Percentiles rank a stretch among this genome's conserved stretches.
These are phyloP conservation scores for Fusarium sp. DNA, from an alignment of 2,329 filamentous ascomycete genomes.

Conservation along the genomic window DNA sequence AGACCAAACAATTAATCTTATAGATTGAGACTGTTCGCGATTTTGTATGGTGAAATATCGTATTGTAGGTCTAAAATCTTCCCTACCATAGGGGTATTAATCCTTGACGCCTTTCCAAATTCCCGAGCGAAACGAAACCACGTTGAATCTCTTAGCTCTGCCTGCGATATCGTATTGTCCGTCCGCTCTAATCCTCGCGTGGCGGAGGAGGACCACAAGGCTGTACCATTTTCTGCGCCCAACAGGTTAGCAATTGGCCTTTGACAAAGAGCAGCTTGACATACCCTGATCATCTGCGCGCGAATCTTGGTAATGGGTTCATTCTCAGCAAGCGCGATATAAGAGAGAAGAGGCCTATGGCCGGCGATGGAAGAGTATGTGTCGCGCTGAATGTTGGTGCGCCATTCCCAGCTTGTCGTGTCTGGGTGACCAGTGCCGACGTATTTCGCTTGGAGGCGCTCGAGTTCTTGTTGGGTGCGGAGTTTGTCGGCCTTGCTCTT, in stretches of 20 bases:
- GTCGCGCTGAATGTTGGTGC: constrained; percentile 93
- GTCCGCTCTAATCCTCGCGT: constrained; percentile 57
- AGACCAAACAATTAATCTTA: neutral
- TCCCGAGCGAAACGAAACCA: constrained; percentile 9
- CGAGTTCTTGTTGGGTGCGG: constrained; percentile 95
- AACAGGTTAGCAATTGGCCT: neutral
- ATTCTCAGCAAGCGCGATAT: constrained; percentile 90
- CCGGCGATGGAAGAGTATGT: constrained; percentile 89
- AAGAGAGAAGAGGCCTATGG: constrained; percentile 86
- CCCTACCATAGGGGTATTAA: constrained; percentile 38
- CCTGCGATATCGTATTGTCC: neutral
- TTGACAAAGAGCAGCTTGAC: constrained; percentile 30
- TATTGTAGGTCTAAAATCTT: constrained; percentile 10
- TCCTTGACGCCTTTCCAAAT: constrained; percentile 34
- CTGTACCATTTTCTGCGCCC: constrained; percentile 71
- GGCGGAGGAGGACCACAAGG: constrained; percentile 67
- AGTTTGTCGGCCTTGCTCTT: constrained; percentile 88
- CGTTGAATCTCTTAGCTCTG: neutral
- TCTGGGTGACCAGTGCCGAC: constrained; percentile 96
- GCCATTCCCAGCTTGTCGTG: constrained; percentile 98
- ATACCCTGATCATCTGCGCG: constrained; percentile 79
- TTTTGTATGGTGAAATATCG: neutral
- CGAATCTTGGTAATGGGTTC: constrained; percentile 84
- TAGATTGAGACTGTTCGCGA: neutral
- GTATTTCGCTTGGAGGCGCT: constrained; percentile 94